Evolutionary conservation across 345 rosid species (phyloP), one percentile per base, ranked within the genome.

Genomic region (Populus euphratica): DNA sequence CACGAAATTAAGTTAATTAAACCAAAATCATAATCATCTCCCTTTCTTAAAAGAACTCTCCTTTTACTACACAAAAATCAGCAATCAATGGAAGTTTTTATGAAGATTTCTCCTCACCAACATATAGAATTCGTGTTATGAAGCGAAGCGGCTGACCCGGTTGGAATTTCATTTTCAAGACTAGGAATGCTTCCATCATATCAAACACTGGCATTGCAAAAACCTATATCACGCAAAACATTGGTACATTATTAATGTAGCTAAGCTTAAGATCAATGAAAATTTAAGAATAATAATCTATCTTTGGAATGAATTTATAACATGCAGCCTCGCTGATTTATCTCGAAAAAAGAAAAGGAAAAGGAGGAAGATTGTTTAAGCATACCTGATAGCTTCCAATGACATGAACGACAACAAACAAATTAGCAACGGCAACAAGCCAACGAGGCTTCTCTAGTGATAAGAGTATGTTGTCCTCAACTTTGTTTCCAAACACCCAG

Each of bases 331-430:
- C 6, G 1, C 61, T 52, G 61, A 16, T 52, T 52, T 18, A 56
- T 56, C 63, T 56, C 25, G 16, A 29, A 23, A 7, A 63, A 20
- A 63, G 33, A 62, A 25, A 18, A 62, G 12, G 5, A 21, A 25
- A 7, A 25, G 33, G 14, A 62, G n/a, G 8, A 25, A n/a, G 69
- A 50, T 43, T 29, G 41, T 47, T 4, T 65, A 29, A 3, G 36
- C 36, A 0, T 70, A 90, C 97, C 88, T 91, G 93, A 81, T 88
- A 89, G 62, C 97, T 91, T 59, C 97, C 95, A 38, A 88, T 88
- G 7, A 92, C 93, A 79, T 92, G 93, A 73, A 92, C 23, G 39
- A 90, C 90, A 0, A 87, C 93, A 39, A 92, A 91, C 68, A 87
- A 7, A 74, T 92, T 91, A 13, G 93, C 91, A 0, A 54, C 25